These are phyloP conservation scores for Conringia planisiliqua DNA, from an alignment of 345 rosid species.

Conservation along the genomic window DNA sequence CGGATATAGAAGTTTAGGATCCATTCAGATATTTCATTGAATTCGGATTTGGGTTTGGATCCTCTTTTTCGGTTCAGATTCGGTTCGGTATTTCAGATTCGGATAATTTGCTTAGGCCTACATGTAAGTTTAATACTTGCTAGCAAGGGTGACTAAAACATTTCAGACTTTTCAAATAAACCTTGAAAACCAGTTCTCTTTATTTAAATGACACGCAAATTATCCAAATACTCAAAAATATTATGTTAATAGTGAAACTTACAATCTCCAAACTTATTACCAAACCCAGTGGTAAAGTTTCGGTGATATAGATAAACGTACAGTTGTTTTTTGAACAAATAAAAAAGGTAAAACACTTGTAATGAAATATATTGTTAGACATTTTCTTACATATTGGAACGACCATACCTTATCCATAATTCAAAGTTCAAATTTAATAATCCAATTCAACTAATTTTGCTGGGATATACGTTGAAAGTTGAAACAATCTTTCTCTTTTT, in stretches of 20 bases:
- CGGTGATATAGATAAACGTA: background rate
- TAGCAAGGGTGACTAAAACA: background rate
- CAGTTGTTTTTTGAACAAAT: background rate
- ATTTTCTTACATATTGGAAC: background rate
- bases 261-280: background rate
- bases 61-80: too few relatives aligned
- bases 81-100: too few relatives aligned
- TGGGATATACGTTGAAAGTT: conserved; percentile 4
- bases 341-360: too few relatives aligned
- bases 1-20: too few relatives aligned
- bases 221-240: background rate
- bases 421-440: conserved; percentile 12
- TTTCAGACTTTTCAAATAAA: background rate
- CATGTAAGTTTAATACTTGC: too few relatives aligned
- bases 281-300: background rate
- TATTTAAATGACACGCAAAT: background rate
- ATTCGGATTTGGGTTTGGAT: too few relatives aligned
- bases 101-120: too few relatives aligned
- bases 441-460: background rate
- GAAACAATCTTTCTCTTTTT: background rate
- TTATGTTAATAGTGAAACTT: background rate
- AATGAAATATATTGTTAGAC: background rate
- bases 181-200: background rate
- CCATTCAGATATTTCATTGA: too few relatives aligned
- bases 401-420: background rate